Evolutionary conservation across 2,329 filamentous ascomycete species (phyloP).

Genomic region (Berkeleyomyces rouxiae): DNA sequence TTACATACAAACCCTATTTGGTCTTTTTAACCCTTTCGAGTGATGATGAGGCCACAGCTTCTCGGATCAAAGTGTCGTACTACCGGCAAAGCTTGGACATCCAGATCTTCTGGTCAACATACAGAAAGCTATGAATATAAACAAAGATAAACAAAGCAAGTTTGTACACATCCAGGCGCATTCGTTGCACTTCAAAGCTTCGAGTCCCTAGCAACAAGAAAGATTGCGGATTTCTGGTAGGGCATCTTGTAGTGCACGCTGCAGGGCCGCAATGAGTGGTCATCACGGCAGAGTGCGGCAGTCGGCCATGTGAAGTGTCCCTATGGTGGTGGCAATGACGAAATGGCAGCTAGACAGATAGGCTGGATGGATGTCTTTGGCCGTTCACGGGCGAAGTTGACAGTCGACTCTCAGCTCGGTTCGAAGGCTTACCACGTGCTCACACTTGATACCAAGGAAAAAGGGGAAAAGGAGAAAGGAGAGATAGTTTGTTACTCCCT

Average conservation of each 20-base stretch:
- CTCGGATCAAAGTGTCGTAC: background rate
- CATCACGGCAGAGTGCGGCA: background rate
- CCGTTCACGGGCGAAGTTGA: too few relatives aligned
- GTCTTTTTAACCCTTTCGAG: background rate
- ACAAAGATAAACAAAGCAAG: background rate
- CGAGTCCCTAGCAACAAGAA: too few relatives aligned
- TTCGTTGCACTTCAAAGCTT: too few relatives aligned
- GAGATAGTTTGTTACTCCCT: background rate
- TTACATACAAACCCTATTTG: background rate
- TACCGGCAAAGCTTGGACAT: background rate
- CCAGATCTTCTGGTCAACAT: background rate
- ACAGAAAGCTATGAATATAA: background rate
- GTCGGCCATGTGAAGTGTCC: background rate
- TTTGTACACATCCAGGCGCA: background rate
- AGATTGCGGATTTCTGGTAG: background rate
- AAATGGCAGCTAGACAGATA: too few relatives aligned
- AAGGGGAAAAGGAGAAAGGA: background rate
- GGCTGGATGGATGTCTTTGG: too few relatives aligned
- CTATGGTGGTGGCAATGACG: background rate
- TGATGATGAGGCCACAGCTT: background rate
- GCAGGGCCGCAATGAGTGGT: background rate
- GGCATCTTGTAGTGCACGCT: background rate
- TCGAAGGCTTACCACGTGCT: too few relatives aligned
- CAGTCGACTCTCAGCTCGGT: too few relatives aligned
- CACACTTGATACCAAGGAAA: too few relatives aligned